These are phyloP conservation scores for Leishmania gerbilli DNA, from an alignment of 208 protist species.

Conservation along the genomic window DNA sequence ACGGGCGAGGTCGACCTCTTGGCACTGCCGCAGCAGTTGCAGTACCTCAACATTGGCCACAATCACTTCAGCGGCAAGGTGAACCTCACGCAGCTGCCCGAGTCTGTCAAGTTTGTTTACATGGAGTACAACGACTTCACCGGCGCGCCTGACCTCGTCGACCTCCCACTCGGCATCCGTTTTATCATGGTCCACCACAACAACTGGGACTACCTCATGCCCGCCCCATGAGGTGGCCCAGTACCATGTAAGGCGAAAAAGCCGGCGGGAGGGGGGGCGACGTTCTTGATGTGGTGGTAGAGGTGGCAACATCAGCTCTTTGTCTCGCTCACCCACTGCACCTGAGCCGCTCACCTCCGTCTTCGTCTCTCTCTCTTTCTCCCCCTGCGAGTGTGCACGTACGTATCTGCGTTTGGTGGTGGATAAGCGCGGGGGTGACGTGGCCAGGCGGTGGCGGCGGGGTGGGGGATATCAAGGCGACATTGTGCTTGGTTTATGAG, in stretches of 20 bases:
- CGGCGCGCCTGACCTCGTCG: constrained; percentile 36
- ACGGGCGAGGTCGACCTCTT: constrained; percentile 17
- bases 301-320: background rate
- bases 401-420: background rate
- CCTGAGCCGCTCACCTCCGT: background rate
- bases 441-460: background rate
- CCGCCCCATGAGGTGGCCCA: background rate
- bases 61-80: constrained; percentile 40
- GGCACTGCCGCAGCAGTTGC: constrained; percentile 23
- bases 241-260: background rate
- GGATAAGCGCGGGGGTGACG: background rate
- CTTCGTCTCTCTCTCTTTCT: background rate
- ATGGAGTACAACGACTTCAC: constrained; percentile 50
- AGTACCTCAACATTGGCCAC: constrained; percentile 38
- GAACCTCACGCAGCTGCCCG: constrained; percentile 39
- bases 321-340: background rate
- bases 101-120: constrained; percentile 35
- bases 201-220: constrained; percentile 51
- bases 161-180: constrained; percentile 41
- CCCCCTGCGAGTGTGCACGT: background rate
- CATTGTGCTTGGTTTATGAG: background rate
- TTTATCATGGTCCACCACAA: constrained; percentile 53
- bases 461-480: too few relatives aligned
- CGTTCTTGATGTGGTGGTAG: background rate
- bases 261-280: background rate